Evolutionary conservation across 371 early-diverging fungal genomes (phyloP).

Genomic region (Encephalitozoon hellem): DNA sequence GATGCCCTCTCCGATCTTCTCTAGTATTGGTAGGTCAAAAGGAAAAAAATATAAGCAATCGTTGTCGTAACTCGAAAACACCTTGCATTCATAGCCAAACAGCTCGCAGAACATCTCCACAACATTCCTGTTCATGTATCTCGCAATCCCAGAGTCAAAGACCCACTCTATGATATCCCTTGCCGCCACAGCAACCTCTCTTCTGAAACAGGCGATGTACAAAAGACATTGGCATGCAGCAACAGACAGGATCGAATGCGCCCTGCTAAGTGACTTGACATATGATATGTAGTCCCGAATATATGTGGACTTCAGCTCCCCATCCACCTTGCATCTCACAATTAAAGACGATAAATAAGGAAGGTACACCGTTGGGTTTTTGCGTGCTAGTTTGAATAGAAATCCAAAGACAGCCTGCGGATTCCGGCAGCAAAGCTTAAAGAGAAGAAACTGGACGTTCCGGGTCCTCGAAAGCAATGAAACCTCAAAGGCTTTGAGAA

Average conservation of each 20-base stretch:
- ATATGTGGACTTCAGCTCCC: not conserved
- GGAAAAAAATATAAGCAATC: slow-evolving; percentile 25
- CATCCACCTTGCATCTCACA: not conserved
- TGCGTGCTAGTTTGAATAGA: not conserved
- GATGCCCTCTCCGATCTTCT: not conserved
- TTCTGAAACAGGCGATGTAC: slow-evolving; percentile 26
- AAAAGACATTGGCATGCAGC: slow-evolving; percentile 17
- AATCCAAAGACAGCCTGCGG: slow-evolving; percentile 18
- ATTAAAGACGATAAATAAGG: slow-evolving; percentile 29
- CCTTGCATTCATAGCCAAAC: slow-evolving; percentile 2
- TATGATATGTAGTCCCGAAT: not conserved
- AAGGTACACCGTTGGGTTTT: slow-evolving; percentile 21
- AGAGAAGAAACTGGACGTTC: slow-evolving; percentile 25
- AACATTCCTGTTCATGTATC: slow-evolving; percentile 7
- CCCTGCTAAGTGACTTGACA: not conserved
- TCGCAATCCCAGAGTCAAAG: not conserved
- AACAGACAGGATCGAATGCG: not conserved
- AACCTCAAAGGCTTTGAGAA: not conserved
- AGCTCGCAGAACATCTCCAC: slow-evolving; percentile 22
- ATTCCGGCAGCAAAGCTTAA: not conserved
- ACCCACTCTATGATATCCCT: not conserved
- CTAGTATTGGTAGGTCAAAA: slow-evolving; percentile 24
- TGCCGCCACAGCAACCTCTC: not conserved
- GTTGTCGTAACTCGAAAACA: slow-evolving; percentile 15
- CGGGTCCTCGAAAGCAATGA: not conserved